Percentiles rank a stretch among this genome's conserved stretches.
phyloP scores from a whole-genome alignment of 257 asterid species.

The Hygrophila difformis region DNA sequence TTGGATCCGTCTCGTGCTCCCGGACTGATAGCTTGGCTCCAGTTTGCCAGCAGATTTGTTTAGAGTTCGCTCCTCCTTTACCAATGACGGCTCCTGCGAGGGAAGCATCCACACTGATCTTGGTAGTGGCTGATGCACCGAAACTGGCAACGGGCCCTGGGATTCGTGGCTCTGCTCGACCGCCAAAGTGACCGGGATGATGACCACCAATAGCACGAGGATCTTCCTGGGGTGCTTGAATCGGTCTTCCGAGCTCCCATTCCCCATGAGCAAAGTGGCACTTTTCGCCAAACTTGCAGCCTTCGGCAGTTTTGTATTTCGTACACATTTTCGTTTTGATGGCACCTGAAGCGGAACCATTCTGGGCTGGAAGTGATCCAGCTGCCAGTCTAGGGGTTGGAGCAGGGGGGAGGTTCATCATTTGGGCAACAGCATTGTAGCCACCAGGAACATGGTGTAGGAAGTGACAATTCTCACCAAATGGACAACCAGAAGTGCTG shows the following conservation, averaged over 20 bases:
- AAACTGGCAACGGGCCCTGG: conserved; percentile 57
- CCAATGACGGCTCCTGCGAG: conserved; percentile 90
- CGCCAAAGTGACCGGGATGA: conserved; percentile 33
- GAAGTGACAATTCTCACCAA: conserved; percentile 85
- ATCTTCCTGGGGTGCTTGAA: conserved; percentile 42
- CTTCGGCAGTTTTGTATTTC: conserved; percentile 68
- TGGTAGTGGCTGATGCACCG: conserved; percentile 74
- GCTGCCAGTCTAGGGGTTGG: conserved; percentile 35
- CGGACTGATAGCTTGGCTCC: conserved; percentile 69
- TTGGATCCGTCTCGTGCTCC: conserved; percentile 69
- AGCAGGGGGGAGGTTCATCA: conserved; percentile 70
- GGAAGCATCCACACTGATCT: conserved; percentile 76
- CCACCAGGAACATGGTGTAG: conserved; percentile 90
- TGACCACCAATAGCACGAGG: conserved; percentile 36
- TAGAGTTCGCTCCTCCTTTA: conserved; percentile 83
- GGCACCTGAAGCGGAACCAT: conserved; percentile 41
- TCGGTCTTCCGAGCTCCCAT: conserved; percentile 72
- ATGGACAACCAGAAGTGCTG: conserved; percentile 61
- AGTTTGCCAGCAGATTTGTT: conserved; percentile 78
- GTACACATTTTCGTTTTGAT: conserved; percentile 71
- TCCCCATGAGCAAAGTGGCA: conserved; percentile 96
- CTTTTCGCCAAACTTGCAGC: conserved; percentile 85
- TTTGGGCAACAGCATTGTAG: conserved; percentile 72
- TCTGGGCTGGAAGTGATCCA: conserved; percentile 31
- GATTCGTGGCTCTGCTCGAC: conserved; percentile 34